Evolutionary conservation across 31 red algal genomes (phyloP), one percentile per base, ranked within the genome.

Genomic region (Endocladia muricata): DNA sequence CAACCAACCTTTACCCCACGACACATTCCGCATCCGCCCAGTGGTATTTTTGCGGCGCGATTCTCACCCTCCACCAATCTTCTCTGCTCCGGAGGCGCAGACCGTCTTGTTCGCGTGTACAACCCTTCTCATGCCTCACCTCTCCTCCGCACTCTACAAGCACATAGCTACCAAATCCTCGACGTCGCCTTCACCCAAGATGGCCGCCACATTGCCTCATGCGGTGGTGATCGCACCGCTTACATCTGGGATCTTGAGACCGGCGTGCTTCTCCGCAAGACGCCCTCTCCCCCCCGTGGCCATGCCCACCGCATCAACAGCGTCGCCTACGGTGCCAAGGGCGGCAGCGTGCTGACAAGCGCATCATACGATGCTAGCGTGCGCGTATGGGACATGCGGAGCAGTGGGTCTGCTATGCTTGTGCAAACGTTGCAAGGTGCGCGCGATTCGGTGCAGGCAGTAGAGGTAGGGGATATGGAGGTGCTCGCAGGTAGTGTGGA

Each of bases 131-230:
- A 58, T 28, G 0, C 13, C 13, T 28, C 55, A 22, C 55, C 4
- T 15, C 55, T 11, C 13, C 55, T 58, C 55, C 25, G 25, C 55
- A 58, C 55, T 4, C 55, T 58, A 5, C 32, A 22, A 4, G 55
- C 55, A 22, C 55, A 58, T 58, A 28, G 25, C 13, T 28, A 58
- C 55, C 55, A 58, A 58, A 58, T 58, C 55, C 55, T 58, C 55
- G 6, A 22, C 13, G 30, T 28, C 4, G 6, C 4, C 4, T 58
- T 58, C 55, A 58, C 25, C 13, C 6, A 4, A 4, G 4, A 4
- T 28, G 55, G 25, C 4, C 25, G 30, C 13, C 55, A 28, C 55
- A 22, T 58, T 28, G 55, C 32, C 55, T 58, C 55, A 0, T 22
- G 25, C 25, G 55, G 55, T 15, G 25, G 25, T 15, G 55, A 58